Conservation (phyloP, 768 basidiomycete species). For the Termitomyces sp. region DNA sequence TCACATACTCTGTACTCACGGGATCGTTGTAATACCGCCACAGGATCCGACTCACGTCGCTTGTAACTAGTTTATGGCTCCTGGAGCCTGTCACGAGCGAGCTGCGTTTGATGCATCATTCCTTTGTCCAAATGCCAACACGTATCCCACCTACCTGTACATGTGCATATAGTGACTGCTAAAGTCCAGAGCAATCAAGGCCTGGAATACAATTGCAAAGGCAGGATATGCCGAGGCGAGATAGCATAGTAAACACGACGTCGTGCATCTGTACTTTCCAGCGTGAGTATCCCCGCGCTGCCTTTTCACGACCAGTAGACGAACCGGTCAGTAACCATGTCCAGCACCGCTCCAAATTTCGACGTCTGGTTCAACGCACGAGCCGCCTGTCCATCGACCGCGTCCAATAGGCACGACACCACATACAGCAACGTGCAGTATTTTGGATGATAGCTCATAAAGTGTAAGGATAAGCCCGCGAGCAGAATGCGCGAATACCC, state of each 20-base stretch:
- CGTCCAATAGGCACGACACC: conserved; percentile 90
- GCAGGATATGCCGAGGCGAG: conserved; percentile 85
- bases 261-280: conserved; percentile 73
- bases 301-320: conserved; percentile 20
- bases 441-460: conserved; percentile 94
- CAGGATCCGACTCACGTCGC: conserved; percentile 89
- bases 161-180: conserved; percentile 99
- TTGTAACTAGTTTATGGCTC: conserved; percentile 90
- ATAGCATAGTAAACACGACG: conserved; percentile 92
- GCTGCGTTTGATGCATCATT: conserved; percentile 38
- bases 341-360: conserved; percentile 95
- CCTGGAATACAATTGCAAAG: conserved; percentile 87
- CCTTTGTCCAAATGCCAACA: neutral
- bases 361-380: conserved; percentile 86
- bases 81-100: conserved; percentile 92
- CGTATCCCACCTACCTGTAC: conserved; percentile 73
- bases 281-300: neutral
- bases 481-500: conserved; percentile 91
- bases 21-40: conserved; percentile 93
- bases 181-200: conserved; percentile 96
- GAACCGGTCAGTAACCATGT: conserved; percentile 99
- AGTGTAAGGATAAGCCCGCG: conserved; percentile 84
- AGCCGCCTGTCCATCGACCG: conserved; percentile 92
- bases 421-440: conserved; percentile 88
- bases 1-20: conserved; percentile 42